Evolutionary conservation across 495 filamentous ascomycete species (phyloP), one percentile per base, ranked within the genome.

Genomic region (Aspergillus sclerotioniger): DNA sequence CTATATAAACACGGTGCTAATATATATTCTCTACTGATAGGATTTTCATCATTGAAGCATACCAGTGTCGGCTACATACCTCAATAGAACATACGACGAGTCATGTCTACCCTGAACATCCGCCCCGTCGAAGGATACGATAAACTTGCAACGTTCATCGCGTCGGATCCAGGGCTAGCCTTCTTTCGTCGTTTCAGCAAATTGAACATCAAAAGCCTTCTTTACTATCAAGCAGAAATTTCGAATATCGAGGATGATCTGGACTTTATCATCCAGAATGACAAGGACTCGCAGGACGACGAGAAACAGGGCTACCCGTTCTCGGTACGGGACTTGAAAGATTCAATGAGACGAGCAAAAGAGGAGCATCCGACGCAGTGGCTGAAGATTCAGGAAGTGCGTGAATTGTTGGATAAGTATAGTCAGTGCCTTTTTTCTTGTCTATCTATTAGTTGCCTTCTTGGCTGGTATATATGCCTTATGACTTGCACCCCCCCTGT

Each of bases 171-270:
- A 8, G 57, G 62, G 8, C 58, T 65, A 32, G 55, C 65, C 0
- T 65, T 73, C 15, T 66, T 70, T 53, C 61, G 67, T 25, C 67
- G 69, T 13, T 75, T 75, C 43, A 65, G 61, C 37, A 57, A 51
- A 21, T 43, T 71, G 9, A 74, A 72, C 39, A 60, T 64, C 16
- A 63, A 67, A 44, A 71, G 72, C 43, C 37, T 74, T 25, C 60
- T 76, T 9, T 72, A 74, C 53, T 63, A 68, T 31, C 73, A 74
- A 59, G 71, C 69, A 6, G 72, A 68, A 35, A 51, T 71, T 17
- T 56, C 56, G 6, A 51, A 65, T 46, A 66, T 70, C 28, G 60
- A 74, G 56, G 58, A 64, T 45, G 62, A 67, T 33, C 62, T 71
- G 0, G 19, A 55, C 12, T 50, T 54, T 1, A 57, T 67, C 39